Evolutionary conservation across 148 eudicot genomes (phyloP), one percentile per base, ranked within the genome.

Genomic region (Mesembryanthemum crystallinum): DNA sequence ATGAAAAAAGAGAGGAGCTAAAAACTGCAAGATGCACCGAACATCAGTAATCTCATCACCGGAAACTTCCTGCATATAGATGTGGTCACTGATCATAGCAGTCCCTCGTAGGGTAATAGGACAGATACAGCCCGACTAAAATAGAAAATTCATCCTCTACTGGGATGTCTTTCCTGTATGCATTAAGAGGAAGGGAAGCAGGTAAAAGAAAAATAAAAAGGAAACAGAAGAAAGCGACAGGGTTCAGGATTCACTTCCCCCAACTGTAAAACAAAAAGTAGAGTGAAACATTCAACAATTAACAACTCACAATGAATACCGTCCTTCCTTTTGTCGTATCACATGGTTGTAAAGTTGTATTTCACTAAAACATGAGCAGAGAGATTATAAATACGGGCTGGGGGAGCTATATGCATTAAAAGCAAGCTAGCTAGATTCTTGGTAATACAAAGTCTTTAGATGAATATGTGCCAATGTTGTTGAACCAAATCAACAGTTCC

Each of bases 401-500:
- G 21, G 45, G 27, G 3, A 71, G 39, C 57, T 13, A 47, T 33
- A 24, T n/a, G 23, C 15, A 11, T 71, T 37, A 76, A 43, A 77
- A 80, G 83, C 80, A 76, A 72, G 83, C 68, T 75, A 64, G 71
- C 76, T 72, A 72, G 37, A 81, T 65, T 76, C 59, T 81, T 71
- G 83, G 72, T 54, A 35, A 76, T 55, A 72, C 73, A 71, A 57
- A 21, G 76, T 76, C 83, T 81, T 81, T 81, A 76, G 75, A 81
- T 81, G 83, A 58, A 64, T 76, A 72, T 7, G 42, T 71, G 27
- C 65, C 28, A 47, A 76, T 80, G 69, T 80, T 57, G 83, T 76
- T 80, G 63, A 80, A 76, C 73, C 25, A 58, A 23, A 76, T 45
- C 78, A 54, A 29, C 72, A 57, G 65, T 45, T 66, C 23, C 71